phyloP scores from a whole-genome alignment of 345 rosid species.

The Nasturtium officinale region DNA sequence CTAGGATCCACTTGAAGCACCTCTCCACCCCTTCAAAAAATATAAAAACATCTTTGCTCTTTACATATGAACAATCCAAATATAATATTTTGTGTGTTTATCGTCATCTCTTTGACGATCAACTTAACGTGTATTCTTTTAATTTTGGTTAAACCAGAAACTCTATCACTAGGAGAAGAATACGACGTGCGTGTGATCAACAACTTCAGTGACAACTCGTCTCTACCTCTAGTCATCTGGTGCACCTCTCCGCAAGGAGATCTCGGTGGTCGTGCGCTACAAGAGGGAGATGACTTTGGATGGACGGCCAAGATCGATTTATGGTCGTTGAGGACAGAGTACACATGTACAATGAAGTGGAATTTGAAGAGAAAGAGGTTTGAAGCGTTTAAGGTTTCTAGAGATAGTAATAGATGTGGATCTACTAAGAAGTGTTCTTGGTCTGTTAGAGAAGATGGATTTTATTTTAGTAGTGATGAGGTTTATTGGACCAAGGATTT shows the following conservation, averaged over 20 bases:
- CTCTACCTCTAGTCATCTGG: conserved; percentile 85
- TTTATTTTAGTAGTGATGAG: conserved; percentile 84
- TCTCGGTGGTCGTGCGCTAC: conserved; percentile 92
- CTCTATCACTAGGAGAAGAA: conserved; percentile 44
- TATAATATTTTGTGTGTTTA: conserved; percentile 31
- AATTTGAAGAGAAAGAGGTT: conserved; percentile 57
- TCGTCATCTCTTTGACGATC: conserved; percentile 34
- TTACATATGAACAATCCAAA: conserved; percentile 47
- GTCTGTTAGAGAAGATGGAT: conserved; percentile 86
- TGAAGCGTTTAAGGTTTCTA: conserved; percentile 61
- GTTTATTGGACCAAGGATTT: conserved; percentile 82
- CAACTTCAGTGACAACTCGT: conserved; percentile 82
- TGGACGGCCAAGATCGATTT: conserved; percentile 61
- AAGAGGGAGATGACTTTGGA: conserved; percentile 85
- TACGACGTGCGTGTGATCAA: conserved; percentile 83
- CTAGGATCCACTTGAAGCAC: not conserved
- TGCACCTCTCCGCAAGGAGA: conserved; percentile 65
- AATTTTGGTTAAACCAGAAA: conserved; percentile 30
- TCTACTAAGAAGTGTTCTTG: conserved; percentile 72
- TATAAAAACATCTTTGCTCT: not conserved
- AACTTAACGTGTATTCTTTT: conserved; percentile 41
- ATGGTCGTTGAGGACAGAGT: conserved; percentile 47
- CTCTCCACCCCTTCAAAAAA: not conserved
- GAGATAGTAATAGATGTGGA: conserved; percentile 65
- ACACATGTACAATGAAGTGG: conserved; percentile 83